Evolutionary conservation across 1,284 basidiomycete genomes (phyloP).

Genomic region (Moniliophthora roreri): DNA sequence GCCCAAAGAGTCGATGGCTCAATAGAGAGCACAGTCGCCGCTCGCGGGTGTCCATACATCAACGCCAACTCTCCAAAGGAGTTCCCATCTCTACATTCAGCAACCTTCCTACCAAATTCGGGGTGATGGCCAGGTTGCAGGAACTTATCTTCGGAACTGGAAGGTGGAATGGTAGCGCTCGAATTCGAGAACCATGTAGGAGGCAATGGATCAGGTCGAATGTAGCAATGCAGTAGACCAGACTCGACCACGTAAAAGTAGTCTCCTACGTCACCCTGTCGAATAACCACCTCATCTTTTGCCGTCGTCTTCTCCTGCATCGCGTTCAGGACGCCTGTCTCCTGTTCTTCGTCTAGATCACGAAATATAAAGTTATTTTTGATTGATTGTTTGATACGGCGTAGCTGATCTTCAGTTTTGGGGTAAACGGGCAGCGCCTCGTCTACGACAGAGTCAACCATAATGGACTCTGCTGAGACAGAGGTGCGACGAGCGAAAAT

Average conservation of each 20-base stretch:
- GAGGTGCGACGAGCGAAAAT: constrained; percentile 91
- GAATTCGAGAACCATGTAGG: constrained; percentile 29
- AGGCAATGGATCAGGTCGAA: constrained; percentile 66
- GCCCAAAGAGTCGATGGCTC: constrained; percentile 90
- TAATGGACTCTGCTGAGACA: constrained; percentile 96
- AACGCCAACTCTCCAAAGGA: constrained; percentile 97
- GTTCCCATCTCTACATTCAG: constrained; percentile 82
- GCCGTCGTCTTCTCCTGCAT: constrained; percentile 88
- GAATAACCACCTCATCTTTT: constrained; percentile 84
- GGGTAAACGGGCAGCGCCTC: constrained; percentile 74
- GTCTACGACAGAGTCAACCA: constrained; percentile 69
- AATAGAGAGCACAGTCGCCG: constrained; percentile 89
- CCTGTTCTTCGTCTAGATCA: constrained; percentile 95
- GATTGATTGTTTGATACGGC: constrained; percentile 86
- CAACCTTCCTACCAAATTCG: constrained; percentile 80
- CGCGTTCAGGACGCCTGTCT: constrained; percentile 88
- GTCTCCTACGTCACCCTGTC: constrained; percentile 96
- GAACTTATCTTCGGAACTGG: constrained; percentile 48
- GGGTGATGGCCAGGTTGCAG: constrained; percentile 65
- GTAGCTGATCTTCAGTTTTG: constrained; percentile 85
- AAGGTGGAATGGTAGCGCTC: constrained; percentile 21
- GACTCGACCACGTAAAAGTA: constrained; percentile 98
- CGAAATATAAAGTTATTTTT: constrained; percentile 93
- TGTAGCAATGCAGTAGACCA: constrained; percentile 87
- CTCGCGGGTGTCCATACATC: constrained; percentile 97